Evolutionary conservation across 345 rosid genomes (phyloP).

Genomic region (Moricandia moricandioides): DNA sequence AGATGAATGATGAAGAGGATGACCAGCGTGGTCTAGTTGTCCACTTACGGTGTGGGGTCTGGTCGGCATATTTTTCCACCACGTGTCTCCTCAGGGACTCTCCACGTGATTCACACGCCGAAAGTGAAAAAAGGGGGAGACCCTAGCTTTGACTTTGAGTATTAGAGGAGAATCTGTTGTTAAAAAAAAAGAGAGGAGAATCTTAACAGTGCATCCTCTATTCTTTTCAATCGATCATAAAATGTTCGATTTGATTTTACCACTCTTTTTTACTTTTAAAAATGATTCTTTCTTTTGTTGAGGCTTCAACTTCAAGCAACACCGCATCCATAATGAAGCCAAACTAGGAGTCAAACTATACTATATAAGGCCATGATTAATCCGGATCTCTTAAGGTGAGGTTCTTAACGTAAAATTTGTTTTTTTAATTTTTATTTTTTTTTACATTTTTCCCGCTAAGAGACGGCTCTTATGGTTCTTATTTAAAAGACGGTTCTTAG

Average conservation of each 20-base stretch:
- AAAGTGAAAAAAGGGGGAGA: conserved; percentile 6
- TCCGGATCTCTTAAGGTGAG: no score
- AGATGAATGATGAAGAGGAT: conserved; percentile 20
- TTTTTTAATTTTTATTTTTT: no score
- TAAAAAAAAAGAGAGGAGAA: background rate
- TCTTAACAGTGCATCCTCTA: conserved; percentile 4
- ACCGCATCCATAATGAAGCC: conserved; percentile 18
- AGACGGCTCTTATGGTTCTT: no score
- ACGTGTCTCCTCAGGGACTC: conserved; percentile 23
- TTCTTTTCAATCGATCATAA: background rate
- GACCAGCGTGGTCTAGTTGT: conserved; percentile 21
- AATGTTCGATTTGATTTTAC: background rate
- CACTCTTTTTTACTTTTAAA: conserved; percentile 2
- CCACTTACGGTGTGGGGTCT: conserved; percentile 29
- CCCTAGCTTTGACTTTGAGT: background rate
- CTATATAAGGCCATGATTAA: no score
- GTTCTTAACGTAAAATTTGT: no score
- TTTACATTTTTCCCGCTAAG: no score
- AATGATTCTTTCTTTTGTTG: background rate
- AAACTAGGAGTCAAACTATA: conserved; percentile 17
- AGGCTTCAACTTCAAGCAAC: conserved; percentile 32
- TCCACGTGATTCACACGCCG: conserved; percentile 32
- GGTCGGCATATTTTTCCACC: background rate
- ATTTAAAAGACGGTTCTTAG: no score
- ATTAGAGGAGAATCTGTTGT: conserved; percentile 5